Conservation (phyloP, 169 alveolate genomes). For the Cryptosporidium andersoni region DNA sequence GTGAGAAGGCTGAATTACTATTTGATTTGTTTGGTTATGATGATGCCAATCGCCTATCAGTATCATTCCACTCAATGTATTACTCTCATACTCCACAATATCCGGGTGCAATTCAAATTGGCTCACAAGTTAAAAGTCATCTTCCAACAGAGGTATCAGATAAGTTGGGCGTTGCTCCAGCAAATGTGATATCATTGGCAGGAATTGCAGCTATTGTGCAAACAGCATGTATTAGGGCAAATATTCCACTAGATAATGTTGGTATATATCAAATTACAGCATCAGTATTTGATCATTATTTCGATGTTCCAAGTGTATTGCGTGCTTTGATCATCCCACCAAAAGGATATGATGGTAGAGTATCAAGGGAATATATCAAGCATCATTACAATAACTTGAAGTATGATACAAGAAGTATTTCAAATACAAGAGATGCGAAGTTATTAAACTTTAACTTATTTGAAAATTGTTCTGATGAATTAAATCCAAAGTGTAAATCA, state of each 20-base stretch:
- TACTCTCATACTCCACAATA: constrained; percentile 69
- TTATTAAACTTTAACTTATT: constrained; percentile 44
- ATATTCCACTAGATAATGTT: constrained; percentile 68
- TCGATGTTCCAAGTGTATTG: constrained; percentile 63
- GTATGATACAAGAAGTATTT: constrained; percentile 60
- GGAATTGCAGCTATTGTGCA: constrained; percentile 67
- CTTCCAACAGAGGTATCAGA: constrained; percentile 64
- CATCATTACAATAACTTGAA: constrained; percentile 56
- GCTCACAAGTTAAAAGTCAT: constrained; percentile 65
- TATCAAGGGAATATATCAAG: constrained; percentile 57
- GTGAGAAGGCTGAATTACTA: constrained; percentile 64
- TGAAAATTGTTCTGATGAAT: not conserved
- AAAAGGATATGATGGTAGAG: constrained; percentile 71
- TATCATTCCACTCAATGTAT: constrained; percentile 65
- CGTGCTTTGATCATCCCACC: constrained; percentile 65
- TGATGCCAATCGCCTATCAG: constrained; percentile 61
- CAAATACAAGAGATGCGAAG: constrained; percentile 55
- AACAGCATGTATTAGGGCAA: constrained; percentile 65
- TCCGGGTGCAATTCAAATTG: constrained; percentile 69
- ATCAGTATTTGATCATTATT: constrained; percentile 69
- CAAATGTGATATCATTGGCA: constrained; percentile 66
- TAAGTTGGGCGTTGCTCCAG: constrained; percentile 68
- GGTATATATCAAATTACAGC: constrained; percentile 69
- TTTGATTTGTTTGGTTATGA: constrained; percentile 68
- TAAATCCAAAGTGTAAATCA: constrained; percentile 3